Evolutionary conservation across 768 basidiomycete genomes (phyloP).

Genomic region (Termitomyces sp.): DNA sequence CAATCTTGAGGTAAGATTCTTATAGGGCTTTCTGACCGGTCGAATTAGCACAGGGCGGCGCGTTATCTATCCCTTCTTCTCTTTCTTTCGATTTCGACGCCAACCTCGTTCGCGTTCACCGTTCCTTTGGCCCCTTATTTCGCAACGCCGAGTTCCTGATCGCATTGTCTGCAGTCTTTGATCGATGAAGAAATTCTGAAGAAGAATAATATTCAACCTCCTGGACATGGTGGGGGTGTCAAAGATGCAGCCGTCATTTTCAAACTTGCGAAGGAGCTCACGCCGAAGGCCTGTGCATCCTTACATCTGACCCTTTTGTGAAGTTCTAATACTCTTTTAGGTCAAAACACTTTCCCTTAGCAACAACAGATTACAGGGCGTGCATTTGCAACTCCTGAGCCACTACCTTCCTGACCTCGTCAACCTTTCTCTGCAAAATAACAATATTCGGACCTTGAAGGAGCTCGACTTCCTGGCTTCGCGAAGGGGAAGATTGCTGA

Average conservation of each 20-base stretch:
- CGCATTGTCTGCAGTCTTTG: slow-evolving; percentile 52
- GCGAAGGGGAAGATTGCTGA: slow-evolving; percentile 50
- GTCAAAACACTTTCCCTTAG: slow-evolving; percentile 83
- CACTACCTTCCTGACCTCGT: slow-evolving; percentile 76
- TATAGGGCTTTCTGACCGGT: slow-evolving; percentile 12
- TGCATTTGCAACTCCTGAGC: slow-evolving; percentile 53
- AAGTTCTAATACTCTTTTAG: slow-evolving; percentile 26
- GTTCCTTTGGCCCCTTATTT: slow-evolving; percentile 13
- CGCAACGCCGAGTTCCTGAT: slow-evolving; percentile 13
- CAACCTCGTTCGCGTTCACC: slow-evolving; percentile 14
- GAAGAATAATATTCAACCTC: slow-evolving; percentile 64
- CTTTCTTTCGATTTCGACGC: slow-evolving; percentile 6
- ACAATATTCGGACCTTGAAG: slow-evolving; percentile 61
- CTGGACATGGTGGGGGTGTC: slow-evolving; percentile 59
- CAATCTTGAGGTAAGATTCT: slow-evolving; percentile 70
- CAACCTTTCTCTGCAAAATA: slow-evolving; percentile 78
- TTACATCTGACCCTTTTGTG: not conserved
- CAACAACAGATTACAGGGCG: slow-evolving; percentile 58
- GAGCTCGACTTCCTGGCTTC: slow-evolving; percentile 66
- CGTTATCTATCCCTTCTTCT: not conserved
- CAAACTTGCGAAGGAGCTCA: slow-evolving; percentile 76
- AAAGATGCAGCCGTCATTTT: slow-evolving; percentile 82
- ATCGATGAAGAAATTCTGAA: slow-evolving; percentile 71
- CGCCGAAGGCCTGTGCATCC: slow-evolving; percentile 51
- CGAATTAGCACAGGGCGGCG: slow-evolving; percentile 10